Percentiles rank a stretch among this genome's conserved stretches.
Evolutionary conservation across 345 rosid genomes (phyloP).

Genomic region (Linum usitatissimum): DNA sequence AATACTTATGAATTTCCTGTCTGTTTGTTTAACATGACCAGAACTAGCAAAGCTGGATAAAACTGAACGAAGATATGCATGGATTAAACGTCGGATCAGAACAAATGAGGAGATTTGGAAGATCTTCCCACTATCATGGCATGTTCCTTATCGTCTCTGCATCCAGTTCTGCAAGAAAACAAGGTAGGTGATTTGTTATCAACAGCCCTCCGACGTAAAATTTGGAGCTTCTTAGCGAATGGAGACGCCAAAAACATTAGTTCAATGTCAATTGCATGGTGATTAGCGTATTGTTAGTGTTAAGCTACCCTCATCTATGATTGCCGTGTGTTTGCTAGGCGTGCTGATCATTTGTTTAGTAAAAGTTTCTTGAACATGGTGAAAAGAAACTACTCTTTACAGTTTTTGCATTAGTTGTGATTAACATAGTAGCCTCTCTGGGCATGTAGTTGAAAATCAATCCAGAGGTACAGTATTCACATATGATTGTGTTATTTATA

Average conservation of each 20-base stretch:
- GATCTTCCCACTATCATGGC: constrained; percentile 92
- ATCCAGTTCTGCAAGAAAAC: constrained; percentile 96
- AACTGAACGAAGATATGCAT: constrained; percentile 90
- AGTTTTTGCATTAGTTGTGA: too few relatives aligned
- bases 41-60: constrained; percentile 96
- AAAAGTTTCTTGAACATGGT: too few relatives aligned
- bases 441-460: neutral
- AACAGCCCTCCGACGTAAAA: too few relatives aligned
- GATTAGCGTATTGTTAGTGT: neutral
- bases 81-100: constrained; percentile 94
- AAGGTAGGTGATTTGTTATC: constrained; percentile 32
- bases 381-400: too few relatives aligned
- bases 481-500: neutral
- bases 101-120: constrained; percentile 97
- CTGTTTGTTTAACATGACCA: constrained; percentile 14
- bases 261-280: neutral
- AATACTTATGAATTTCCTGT: constrained; percentile 11
- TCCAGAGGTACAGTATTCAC: neutral
- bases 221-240: neutral
- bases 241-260: too few relatives aligned
- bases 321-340: neutral
- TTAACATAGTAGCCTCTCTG: neutral
- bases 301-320: neutral
- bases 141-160: constrained; percentile 86
- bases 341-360: neutral